phyloP scores from a whole-genome alignment of 176 grass and related monocot species.

The Eragrostis curvula region DNA sequence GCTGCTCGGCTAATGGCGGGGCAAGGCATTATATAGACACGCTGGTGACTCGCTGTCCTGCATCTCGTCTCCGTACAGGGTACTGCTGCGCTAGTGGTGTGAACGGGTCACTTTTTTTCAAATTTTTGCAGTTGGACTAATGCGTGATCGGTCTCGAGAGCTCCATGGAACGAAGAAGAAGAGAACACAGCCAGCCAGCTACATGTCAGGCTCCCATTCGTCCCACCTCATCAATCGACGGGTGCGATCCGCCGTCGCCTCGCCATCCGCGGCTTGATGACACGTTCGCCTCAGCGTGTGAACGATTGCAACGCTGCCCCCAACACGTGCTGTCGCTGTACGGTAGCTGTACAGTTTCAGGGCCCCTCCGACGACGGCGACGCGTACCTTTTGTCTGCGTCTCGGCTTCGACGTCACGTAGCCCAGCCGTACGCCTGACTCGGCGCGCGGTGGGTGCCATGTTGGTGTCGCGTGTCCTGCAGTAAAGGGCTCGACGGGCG shows the following conservation, averaged over 20 bases:
- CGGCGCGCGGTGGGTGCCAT: neutral
- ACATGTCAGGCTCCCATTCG: neutral
- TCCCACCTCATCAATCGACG: neutral
- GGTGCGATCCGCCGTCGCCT: neutral
- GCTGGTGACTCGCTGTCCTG: neutral
- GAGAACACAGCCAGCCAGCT: too few relatives aligned
- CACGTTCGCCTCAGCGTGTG: constrained; percentile 26
- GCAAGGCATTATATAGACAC: constrained; percentile 35
- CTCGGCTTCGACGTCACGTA: neutral
- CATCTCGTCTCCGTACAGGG: neutral
- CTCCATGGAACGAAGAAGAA: neutral
- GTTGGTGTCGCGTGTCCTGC: constrained; percentile 26
- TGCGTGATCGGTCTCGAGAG: constrained; percentile 19
- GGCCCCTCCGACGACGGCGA: neutral
- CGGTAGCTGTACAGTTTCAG: neutral
- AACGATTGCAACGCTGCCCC: neutral
- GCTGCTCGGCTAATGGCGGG: constrained; percentile 1
- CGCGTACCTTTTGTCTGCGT: neutral
- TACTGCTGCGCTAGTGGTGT: neutral
- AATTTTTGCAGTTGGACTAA: neutral
- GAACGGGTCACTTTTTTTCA: neutral
- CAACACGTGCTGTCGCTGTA: constrained; percentile 2
- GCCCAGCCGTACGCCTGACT: neutral
- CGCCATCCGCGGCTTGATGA: neutral
- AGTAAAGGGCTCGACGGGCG: constrained; percentile 19